Conservation (phyloP, 2,329 filamentous ascomycete genomes). For the Ophiocordyceps camponoti-saundersi region DNA sequence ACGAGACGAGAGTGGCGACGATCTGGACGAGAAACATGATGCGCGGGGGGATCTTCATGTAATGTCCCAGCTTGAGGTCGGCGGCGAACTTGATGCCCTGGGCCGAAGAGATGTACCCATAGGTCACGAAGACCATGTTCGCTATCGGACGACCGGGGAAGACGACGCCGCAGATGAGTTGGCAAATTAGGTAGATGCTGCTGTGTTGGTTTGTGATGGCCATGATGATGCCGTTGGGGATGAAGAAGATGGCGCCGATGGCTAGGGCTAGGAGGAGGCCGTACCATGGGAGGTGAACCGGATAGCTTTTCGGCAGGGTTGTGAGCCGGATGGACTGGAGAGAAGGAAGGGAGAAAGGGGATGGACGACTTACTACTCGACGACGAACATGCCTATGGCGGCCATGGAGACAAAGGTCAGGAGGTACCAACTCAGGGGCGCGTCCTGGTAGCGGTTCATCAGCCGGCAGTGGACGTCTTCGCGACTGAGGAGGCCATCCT, state of each 20-base stretch:
- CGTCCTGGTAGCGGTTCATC: constrained; percentile 71
- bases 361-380: constrained; percentile 52
- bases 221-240: constrained; percentile 86
- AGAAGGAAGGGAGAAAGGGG: neutral
- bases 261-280: constrained; percentile 62
- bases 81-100: constrained; percentile 82
- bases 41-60: constrained; percentile 76
- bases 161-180: constrained; percentile 64
- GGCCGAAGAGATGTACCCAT: constrained; percentile 75
- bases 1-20: constrained; percentile 58
- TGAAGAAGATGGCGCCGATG: constrained; percentile 69
- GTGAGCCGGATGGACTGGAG: neutral
- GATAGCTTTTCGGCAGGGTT: constrained; percentile 35
- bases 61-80: constrained; percentile 74
- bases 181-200: constrained; percentile 73
- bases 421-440: constrained; percentile 68
- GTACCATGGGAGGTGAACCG: constrained; percentile 73
- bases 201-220: constrained; percentile 82
- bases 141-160: constrained; percentile 77
- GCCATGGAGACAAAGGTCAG: constrained; percentile 60
- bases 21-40: constrained; percentile 66
- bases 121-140: constrained; percentile 88
- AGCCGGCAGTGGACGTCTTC: constrained; percentile 75
- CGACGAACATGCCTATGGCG: constrained; percentile 64
- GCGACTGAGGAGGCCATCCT: constrained; percentile 40